Evolutionary conservation across 257 asterid species (phyloP), one percentile per base, ranked within the genome.

Genomic region (Rhazya stricta): DNA sequence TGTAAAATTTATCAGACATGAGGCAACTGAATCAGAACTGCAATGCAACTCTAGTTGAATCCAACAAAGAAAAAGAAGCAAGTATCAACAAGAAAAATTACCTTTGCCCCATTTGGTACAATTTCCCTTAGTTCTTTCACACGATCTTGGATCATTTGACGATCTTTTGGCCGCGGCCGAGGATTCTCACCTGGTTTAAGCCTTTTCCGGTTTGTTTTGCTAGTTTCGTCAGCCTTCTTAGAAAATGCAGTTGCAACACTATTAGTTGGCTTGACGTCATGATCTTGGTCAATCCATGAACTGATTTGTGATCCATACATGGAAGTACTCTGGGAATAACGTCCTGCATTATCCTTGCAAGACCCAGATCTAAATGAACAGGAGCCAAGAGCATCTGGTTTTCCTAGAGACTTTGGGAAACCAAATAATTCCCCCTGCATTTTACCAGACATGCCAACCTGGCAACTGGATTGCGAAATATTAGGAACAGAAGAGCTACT

Each of bases 61-160:
- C 69, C 27, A 18, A 48, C 57, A 50, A 1, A 36, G 43, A 36
- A 51, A 78, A 74, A 12, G 37, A 67, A 79, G 27, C 41, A 65
- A 69, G 42, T 34, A 12, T 25, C 27, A 39, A 16, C 4, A 48
- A 48, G 53, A 81, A 41, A 75, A 63, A 63, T 84, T 76, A 93
- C 98, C 97, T 94, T 94, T 50, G 89, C 94, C 54, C 96, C 98
- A 65, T 91, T 91, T 8, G 98, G 98, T 72, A 94, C 97, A 27
- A 94, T 90, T 83, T 94, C 97, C 82, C 99, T 84, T 65, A 94
- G 78, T 68, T 94, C 99, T 87, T 90, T 94, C 27, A 94, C 95
- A 9, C 97, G 96, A 54, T 94, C 99, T 88, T 94, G 97, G 77
- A 94, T 90, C 99, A 94, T 89, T 80, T 94, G 97, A 9, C 99